phyloP scores from a whole-genome alignment of 768 basidiomycete species.

The Postia placenta region DNA sequence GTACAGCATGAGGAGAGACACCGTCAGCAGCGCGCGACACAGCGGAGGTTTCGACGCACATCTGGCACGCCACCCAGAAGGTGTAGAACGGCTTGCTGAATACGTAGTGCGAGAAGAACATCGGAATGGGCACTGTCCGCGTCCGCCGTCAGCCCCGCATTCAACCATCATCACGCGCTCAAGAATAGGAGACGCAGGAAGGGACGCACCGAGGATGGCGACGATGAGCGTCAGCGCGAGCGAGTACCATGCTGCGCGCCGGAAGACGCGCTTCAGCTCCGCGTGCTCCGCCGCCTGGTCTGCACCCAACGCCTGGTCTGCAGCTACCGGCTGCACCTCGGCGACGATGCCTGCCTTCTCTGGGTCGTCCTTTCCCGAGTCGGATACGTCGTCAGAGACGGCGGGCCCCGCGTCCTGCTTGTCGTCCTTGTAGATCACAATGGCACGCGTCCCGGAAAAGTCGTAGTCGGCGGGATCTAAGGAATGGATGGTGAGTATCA shows the following conservation, averaged over 20 bases:
- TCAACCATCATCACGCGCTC: neutral
- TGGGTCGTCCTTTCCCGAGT: conserved; percentile 9
- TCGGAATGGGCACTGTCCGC: conserved; percentile 26
- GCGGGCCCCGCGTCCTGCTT: neutral
- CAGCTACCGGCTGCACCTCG: conserved; percentile 1
- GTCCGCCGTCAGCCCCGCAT: too few relatives aligned
- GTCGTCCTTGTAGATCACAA: conserved; percentile 21
- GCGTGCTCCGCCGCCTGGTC: conserved; percentile 2
- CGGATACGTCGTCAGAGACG: too few relatives aligned
- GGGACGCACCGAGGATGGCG: conserved; percentile 22
- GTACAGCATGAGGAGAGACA: neutral
- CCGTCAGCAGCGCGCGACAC: neutral
- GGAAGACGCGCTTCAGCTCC: conserved; percentile 21
- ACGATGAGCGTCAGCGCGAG: conserved; percentile 22
- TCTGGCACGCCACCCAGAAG: conserved; percentile 30
- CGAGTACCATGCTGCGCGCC: conserved; percentile 25
- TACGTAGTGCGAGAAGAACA: conserved; percentile 32
- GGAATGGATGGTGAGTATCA: neutral
- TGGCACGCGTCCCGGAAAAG: conserved; percentile 27
- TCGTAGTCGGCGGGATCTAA: conserved; percentile 29
- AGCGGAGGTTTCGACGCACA: conserved; percentile 13
- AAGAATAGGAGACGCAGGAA: neutral
- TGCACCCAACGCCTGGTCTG: too few relatives aligned
- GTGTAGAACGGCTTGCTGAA: conserved; percentile 27
- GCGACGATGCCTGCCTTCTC: neutral